Conservation (phyloP, 164 flowering plant species). For the Kingdonia uniflora region DNA sequence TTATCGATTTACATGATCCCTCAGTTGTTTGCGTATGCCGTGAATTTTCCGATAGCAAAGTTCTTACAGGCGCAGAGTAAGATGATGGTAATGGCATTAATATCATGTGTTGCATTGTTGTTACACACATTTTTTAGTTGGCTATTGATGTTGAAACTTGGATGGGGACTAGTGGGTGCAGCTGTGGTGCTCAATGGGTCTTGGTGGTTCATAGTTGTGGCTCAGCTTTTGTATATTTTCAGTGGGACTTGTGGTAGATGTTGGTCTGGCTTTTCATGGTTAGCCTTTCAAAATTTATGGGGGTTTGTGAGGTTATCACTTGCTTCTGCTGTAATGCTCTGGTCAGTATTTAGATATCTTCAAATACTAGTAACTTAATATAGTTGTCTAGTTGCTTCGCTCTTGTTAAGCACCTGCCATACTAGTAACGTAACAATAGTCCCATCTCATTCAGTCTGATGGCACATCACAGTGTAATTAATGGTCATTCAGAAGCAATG, state of each 20-base stretch:
- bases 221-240: slow-evolving; percentile 49
- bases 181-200: slow-evolving; percentile 58
- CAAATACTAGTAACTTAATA: neutral
- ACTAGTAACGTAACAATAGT: no score
- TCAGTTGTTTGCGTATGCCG: slow-evolving; percentile 58
- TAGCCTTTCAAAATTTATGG: slow-evolving; percentile 58
- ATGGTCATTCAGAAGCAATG: no score
- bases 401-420: no score
- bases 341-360: slow-evolving; percentile 26
- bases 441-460: no score
- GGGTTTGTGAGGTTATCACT: slow-evolving; percentile 54
- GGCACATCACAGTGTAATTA: no score
- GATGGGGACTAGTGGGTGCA: slow-evolving; percentile 70
- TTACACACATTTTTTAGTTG: slow-evolving; percentile 51
- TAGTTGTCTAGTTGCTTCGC: no score
- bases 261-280: slow-evolving; percentile 69
- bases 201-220: slow-evolving; percentile 60
- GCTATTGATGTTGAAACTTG: slow-evolving; percentile 45
- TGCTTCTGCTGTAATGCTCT: slow-evolving; percentile 78
- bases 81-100: slow-evolving; percentile 53
- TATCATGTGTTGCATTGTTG: slow-evolving; percentile 33
- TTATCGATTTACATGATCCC: slow-evolving; percentile 64
- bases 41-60: slow-evolving; percentile 52
- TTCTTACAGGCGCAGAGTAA: slow-evolving; percentile 71
- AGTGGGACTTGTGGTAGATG: slow-evolving; percentile 52